Conservation (phyloP, 768 basidiomycete species). For the Panellus pusillus region DNA sequence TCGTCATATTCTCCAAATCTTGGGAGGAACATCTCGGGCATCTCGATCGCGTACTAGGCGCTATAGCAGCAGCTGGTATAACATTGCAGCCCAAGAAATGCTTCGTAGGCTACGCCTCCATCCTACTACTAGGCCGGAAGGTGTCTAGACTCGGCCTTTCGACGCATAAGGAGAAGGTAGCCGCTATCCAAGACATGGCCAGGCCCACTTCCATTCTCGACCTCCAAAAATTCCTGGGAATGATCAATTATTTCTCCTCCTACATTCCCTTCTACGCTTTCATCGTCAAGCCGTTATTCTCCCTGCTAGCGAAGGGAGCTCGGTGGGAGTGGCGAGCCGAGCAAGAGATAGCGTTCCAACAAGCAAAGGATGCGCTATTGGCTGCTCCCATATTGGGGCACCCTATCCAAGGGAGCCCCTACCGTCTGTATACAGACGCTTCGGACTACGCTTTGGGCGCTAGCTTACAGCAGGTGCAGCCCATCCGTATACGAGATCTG, state of each 20-base stretch:
- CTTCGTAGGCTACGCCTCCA: background rate
- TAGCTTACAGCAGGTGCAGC: too few relatives aligned
- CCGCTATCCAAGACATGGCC: background rate
- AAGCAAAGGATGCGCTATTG: too few relatives aligned
- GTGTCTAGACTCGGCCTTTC: constrained; percentile 2
- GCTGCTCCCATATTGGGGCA: too few relatives aligned
- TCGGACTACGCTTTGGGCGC: too few relatives aligned
- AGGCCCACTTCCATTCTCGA: constrained; percentile 11
- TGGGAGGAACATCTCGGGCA: background rate
- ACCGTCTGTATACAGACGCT: too few relatives aligned
- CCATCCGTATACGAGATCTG: too few relatives aligned
- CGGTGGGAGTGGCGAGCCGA: too few relatives aligned
- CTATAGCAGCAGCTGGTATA: constrained; percentile 13
- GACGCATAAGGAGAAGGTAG: constrained; percentile 8
- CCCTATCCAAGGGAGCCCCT: too few relatives aligned
- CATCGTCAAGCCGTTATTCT: constrained; percentile 27
- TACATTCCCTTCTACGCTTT: constrained; percentile 30
- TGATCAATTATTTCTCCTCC: constrained; percentile 28
- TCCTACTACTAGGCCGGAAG: background rate
- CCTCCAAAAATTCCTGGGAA: constrained; percentile 28
- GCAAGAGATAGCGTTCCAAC: too few relatives aligned
- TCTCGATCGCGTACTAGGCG: constrained; percentile 14
- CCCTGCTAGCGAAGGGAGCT: too few relatives aligned
- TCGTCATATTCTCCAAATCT: background rate
- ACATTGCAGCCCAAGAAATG: constrained; percentile 1